Base-by-base conservation (phyloP, 352 stramenopile species). In the Synura sp. region DNA sequence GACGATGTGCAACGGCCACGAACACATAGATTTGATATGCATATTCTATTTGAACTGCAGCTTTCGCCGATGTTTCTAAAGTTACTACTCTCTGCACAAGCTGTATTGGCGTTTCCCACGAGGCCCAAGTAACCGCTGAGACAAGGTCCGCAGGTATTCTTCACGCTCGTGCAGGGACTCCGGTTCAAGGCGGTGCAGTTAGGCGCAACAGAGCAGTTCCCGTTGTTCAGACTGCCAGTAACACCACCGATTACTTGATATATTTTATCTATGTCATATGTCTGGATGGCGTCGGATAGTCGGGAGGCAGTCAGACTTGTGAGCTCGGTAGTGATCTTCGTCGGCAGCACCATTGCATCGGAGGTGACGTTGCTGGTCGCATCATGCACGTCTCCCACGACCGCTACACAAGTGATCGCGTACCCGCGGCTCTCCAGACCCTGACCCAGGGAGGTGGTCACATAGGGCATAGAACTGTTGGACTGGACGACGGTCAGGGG, bases 71-170 rank as follows among this genome's bases (percentile, higher is more conserved):
- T 32, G 19, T 19, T 63, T 32, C 19, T 19, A 25, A 63, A 19
- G n/a, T n/a, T n/a, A n/a, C n/a, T n/a, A n/a, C n/a, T n/a, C n/a
- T n/a, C n/a, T n/a, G n/a, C n/a, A n/a, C n/a, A n/a, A n/a, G n/a
- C 4, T 4, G n/a, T 35, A 38, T 76, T 76, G 1, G 34, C 34
- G 27, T 55, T 15, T 27, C 67, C 67, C 1, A 17, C 5, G 1
- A 31, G 12, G 42, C 73, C 73, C 5, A 12, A 70, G 38, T 70
- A 79, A 4, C 73, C 73, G n/a, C 4, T 27, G 1, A 70, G 44
- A 71, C 73, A 79, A 19, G 19, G 27, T 2, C 42, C 41, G 22
- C 73, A 79, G 7, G 73, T 79, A 55, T 79, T 79, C 1, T 7
- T 3, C 1, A 31, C 29, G 17, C 15, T 32, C 15, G 31, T 17